Conservation (phyloP, 495 filamentous ascomycete species). For the Neurospora terricola region DNA sequence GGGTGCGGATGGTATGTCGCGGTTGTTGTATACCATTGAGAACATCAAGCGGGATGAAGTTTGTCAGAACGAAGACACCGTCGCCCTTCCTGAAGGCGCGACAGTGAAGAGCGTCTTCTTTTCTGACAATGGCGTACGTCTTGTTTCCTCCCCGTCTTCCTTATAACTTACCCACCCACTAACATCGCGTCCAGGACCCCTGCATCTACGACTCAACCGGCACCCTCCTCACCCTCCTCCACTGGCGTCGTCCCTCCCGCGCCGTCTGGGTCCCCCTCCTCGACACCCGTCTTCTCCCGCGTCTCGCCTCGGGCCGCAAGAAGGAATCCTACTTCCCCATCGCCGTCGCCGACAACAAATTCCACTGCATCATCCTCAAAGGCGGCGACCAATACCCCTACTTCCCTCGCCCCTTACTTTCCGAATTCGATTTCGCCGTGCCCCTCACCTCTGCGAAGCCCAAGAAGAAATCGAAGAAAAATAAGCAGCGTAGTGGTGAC, state of each 20-base stretch:
- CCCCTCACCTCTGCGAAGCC: conserved; percentile 52
- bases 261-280: conserved; percentile 87
- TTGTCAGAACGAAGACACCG: conserved; percentile 82
- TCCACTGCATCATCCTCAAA: conserved; percentile 98
- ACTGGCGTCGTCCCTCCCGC: conserved; percentile 79
- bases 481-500: conserved; percentile 20
- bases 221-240: conserved; percentile 72
- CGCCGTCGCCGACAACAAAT: conserved; percentile 81
- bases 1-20: conserved; percentile 61
- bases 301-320: conserved; percentile 72
- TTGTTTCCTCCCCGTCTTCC: background rate
- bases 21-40: conserved; percentile 77
- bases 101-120: conserved; percentile 79
- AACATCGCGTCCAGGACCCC: conserved; percentile 44
- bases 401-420: conserved; percentile 85
- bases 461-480: conserved; percentile 22
- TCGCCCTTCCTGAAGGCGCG: conserved; percentile 66
- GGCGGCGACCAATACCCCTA: conserved; percentile 88
- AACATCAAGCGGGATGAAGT: conserved; percentile 90
- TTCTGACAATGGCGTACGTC: conserved; percentile 55
- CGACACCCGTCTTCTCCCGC: conserved; percentile 74
- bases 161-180: background rate
- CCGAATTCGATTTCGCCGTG: conserved; percentile 86
- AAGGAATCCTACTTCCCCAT: conserved; percentile 92
- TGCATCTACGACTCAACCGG: conserved; percentile 90